Percentiles rank a stretch among this genome's conserved stretches.
Conservation (phyloP, 306 rosid genomes). For the Morella rubra region DNA sequence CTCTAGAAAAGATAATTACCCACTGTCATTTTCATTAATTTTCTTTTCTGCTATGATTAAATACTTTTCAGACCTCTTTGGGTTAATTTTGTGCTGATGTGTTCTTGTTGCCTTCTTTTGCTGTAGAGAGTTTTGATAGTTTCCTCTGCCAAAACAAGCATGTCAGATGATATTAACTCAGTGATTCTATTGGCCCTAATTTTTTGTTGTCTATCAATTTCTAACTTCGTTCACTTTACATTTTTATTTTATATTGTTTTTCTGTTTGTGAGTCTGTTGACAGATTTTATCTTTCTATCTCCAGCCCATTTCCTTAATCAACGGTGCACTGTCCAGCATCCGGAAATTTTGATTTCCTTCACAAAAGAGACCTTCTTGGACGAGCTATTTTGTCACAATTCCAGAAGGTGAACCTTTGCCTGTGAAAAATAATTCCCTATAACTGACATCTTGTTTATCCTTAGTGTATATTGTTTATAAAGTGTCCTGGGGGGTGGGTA, state of each 20-base stretch:
- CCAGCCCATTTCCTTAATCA: not conserved
- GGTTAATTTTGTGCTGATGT: not conserved
- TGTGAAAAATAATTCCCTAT: not conserved
- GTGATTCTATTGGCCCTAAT: no score
- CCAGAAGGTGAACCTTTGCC: not conserved
- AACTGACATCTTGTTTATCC: not conserved
- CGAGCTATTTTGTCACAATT: not conserved
- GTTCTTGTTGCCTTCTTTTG: not conserved
- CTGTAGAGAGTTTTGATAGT: not conserved
- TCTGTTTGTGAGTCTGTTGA: not conserved
- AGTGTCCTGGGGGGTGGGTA: no score
- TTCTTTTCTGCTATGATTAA: not conserved
- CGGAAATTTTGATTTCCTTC: not conserved
- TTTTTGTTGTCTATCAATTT: not conserved
- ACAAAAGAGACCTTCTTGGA: not conserved
- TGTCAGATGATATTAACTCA: not conserved
- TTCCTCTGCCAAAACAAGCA: not conserved
- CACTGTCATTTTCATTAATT: not conserved
- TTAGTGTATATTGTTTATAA: not conserved
- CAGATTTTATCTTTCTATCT: not conserved
- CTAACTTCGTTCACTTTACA: not conserved
- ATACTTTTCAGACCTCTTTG: not conserved
- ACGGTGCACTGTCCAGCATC: not conserved
- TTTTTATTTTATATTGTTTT: not conserved
- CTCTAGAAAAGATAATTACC: not conserved